phyloP scores from a whole-genome alignment of 345 rosid species.

The Chamaenerion angustifolium region DNA sequence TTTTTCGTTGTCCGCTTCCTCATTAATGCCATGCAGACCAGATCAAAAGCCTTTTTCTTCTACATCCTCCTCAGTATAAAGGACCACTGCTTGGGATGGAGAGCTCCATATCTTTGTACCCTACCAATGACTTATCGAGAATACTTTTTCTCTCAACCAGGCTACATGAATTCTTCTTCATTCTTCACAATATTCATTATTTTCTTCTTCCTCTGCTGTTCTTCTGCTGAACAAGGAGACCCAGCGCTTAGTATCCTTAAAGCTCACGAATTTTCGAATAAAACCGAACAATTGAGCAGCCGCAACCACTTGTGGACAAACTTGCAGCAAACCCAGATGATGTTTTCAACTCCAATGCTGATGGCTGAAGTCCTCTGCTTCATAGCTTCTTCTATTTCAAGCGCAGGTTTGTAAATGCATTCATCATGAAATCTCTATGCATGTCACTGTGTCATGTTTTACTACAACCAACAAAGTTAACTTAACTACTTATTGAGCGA shows the following conservation, averaged over 20 bases:
- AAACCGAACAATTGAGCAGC: constrained; percentile 24
- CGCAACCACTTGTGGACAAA: constrained; percentile 7
- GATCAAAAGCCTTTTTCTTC: not conserved
- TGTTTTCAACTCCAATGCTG: constrained; percentile 22
- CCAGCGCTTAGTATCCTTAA: constrained; percentile 9
- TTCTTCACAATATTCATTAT: constrained; percentile 14
- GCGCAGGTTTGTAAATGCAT: constrained; percentile 31
- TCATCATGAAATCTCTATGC: not conserved
- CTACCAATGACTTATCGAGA: not conserved
- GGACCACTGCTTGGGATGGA: not conserved
- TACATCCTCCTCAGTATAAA: not conserved
- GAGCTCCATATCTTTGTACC: not conserved
- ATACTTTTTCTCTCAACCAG: not conserved
- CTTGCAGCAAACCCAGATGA: constrained; percentile 17
- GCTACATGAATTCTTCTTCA: not conserved
- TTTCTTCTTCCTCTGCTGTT: constrained; percentile 11
- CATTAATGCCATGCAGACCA: not conserved
- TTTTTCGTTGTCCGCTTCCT: not conserved
- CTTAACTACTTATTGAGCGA: not conserved
- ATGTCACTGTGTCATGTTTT: not conserved
- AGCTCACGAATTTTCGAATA: constrained; percentile 10
- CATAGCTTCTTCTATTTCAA: constrained; percentile 59
- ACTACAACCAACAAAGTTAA: not conserved
- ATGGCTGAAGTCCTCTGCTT: constrained; percentile 50
- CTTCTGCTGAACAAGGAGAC: constrained; percentile 13